Evolutionary conservation across 2,329 filamentous ascomycete species (phyloP).

Genomic region (Arthrinium phaeospermum): DNA sequence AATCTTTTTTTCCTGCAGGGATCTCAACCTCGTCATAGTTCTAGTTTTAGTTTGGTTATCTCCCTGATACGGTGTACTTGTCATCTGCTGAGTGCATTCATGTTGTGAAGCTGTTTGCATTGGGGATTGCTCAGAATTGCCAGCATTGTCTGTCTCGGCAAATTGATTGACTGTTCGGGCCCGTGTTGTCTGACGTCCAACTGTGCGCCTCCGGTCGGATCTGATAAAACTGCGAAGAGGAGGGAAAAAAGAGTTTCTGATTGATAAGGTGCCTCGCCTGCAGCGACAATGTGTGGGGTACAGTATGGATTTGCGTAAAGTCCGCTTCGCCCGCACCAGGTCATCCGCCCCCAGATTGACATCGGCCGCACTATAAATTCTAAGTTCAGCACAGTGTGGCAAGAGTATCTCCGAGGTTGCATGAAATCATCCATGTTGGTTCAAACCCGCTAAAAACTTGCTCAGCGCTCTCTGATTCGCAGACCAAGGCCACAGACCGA

Average conservation of each 20-base stretch:
- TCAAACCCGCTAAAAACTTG: conserved; percentile 19
- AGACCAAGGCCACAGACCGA: conserved; percentile 33
- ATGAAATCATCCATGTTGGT: conserved; percentile 11
- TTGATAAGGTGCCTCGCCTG: conserved; percentile 13
- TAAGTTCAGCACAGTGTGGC: neutral
- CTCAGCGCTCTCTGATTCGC: conserved; percentile 37
- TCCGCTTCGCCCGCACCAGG: neutral
- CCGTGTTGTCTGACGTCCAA: neutral
- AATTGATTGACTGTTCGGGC: neutral
- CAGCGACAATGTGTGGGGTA: conserved; percentile 6
- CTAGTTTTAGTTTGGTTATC: neutral
- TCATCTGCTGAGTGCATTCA: neutral
- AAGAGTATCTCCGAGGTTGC: conserved; percentile 28
- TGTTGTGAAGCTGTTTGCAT: neutral
- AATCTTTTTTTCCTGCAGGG: neutral
- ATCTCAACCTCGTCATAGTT: neutral
- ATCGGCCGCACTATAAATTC: neutral
- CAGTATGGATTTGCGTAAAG: neutral
- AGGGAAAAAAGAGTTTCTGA: conserved; percentile 1
- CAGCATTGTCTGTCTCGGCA: neutral
- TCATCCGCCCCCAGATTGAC: neutral
- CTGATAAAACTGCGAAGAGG: neutral
- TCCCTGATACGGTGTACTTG: neutral
- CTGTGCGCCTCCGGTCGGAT: conserved; percentile 7
- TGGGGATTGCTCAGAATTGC: neutral